Evolutionary conservation across 495 filamentous ascomycete genomes (phyloP), one percentile per base, ranked within the genome.

Genomic region (Cercophora sp.): DNA sequence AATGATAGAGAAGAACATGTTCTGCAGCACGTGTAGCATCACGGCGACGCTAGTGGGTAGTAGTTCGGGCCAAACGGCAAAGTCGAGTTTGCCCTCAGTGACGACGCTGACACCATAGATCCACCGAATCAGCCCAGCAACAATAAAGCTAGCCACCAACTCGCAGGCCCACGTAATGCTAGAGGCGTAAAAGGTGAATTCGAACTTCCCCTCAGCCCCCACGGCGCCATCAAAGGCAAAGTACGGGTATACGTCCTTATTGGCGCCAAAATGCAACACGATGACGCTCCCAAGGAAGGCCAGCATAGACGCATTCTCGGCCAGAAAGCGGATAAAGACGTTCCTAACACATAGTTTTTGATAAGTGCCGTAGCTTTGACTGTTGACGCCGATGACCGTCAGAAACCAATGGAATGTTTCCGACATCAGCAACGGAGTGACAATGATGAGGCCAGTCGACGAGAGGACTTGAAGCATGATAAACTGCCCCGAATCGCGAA

Each of bases 241-340:
- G 55, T 80, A 81, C 8, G 79, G 79, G 52, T 81, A 82, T 13
- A 78, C 76, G 50, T 81, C 74, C 61, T 76, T 82, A 64, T 84
- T 85, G 52, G 70, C 68, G 11, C 82, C 82, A 52, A 79, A 84
- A 57, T 85, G 82, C 41, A 85, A 55, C 5, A 82, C 80, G 16
- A 81, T 65, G 25, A 84, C 75, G 57, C 75, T 78, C 9, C 80
- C 81, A 13, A 85, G 60, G 52, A 83, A 85, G 11, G 82, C 68
- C 24, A 81, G 70, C 86, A 84, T 91, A 66, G 72, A 83, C 19
- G 77, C 79, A 68, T 71, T 84, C 60, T 84, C 81, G 19, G 82
- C 78, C 15, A 85, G 46, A 41, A 79, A 80, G 23, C 81, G 76
- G 56, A 85, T 76, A 62, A 81, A 85, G 54, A 84, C 79, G 48